phyloP scores from a whole-genome alignment of 352 stramenopile genomes.

The Phytophthora pseudosyringae region DNA sequence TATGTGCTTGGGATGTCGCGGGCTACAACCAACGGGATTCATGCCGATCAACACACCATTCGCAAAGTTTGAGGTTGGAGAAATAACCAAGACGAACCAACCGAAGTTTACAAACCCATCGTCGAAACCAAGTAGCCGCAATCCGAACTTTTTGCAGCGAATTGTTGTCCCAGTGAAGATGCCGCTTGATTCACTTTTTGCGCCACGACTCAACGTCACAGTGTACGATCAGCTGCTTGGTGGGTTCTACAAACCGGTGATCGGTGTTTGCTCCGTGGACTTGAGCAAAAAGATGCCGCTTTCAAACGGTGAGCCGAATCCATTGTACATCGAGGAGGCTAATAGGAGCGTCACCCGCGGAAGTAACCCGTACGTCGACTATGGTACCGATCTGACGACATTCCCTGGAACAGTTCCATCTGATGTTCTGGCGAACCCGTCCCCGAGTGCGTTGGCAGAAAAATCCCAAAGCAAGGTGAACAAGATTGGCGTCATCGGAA shows the following conservation, averaged over 20 bases:
- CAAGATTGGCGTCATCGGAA: conserved; percentile 5
- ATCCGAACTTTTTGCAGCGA: conserved; percentile 91
- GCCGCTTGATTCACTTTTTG: conserved; percentile 85
- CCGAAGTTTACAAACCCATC: conserved; percentile 77
- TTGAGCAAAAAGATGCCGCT: conserved; percentile 75
- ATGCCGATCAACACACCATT: conserved; percentile 87
- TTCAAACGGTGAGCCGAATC: conserved; percentile 71
- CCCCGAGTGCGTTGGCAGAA: conserved; percentile 2
- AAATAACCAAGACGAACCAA: conserved; percentile 62
- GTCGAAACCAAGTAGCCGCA: conserved; percentile 76
- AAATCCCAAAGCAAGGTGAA: conserved; percentile 21
- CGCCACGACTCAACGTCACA: conserved; percentile 83
- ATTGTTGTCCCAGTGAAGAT: conserved; percentile 86
- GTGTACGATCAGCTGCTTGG: conserved; percentile 87
- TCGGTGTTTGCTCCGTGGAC: conserved; percentile 80
- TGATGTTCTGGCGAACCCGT: conserved; percentile 20
- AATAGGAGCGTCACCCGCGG: conserved; percentile 31
- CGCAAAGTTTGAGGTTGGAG: conserved; percentile 85
- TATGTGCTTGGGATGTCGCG: conserved; percentile 77
- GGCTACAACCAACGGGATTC: conserved; percentile 81
- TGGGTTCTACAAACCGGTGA: conserved; percentile 83
- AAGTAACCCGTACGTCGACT: conserved; percentile 75
- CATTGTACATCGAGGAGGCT: conserved; percentile 55
- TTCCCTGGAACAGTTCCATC: conserved; percentile 56
- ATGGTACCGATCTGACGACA: conserved; percentile 58